Conservation (phyloP, 1,284 basidiomycete species). For the Sanghuangporus weigelae region DNA sequence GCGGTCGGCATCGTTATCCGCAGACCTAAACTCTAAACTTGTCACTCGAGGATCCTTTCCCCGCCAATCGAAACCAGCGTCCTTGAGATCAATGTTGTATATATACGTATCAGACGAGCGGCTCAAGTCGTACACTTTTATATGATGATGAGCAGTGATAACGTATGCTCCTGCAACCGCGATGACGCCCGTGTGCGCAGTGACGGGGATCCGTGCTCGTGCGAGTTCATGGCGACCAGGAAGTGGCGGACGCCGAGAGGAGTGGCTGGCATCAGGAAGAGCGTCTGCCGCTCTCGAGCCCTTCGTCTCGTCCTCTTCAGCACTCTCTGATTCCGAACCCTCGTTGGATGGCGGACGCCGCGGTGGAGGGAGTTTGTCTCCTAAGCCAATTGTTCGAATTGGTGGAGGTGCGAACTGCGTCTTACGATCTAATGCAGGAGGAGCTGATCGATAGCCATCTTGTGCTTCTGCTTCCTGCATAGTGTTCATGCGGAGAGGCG, state of each 20-base stretch:
- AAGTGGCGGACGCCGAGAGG: conserved; percentile 74
- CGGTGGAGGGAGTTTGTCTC: conserved; percentile 62
- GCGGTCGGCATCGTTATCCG: conserved; percentile 31
- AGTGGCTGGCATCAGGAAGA: conserved; percentile 76
- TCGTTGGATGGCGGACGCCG: conserved; percentile 37
- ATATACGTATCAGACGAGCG: conserved; percentile 39
- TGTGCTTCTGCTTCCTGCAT: conserved; percentile 18
- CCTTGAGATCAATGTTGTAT: conserved; percentile 55
- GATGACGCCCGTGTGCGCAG: conserved; percentile 49
- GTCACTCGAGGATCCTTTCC: conserved; percentile 69
- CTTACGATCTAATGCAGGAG: conserved; percentile 38
- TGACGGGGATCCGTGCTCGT: conserved; percentile 48
- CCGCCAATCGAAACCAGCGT: conserved; percentile 44
- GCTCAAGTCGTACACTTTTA: conserved; percentile 61
- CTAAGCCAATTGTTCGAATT: conserved; percentile 59
- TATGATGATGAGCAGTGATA: conserved; percentile 53
- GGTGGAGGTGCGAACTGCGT: conserved; percentile 60
- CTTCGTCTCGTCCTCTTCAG: conserved; percentile 41
- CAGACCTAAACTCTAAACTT: conserved; percentile 69
- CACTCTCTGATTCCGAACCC: conserved; percentile 34
- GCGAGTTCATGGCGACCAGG: conserved; percentile 39
- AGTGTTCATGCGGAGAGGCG: conserved; percentile 15
- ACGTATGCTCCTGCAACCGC: conserved; percentile 63
- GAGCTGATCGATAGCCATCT: conserved; percentile 9
- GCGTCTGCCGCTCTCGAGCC: conserved; percentile 42